Percentiles rank a stretch among this genome's conserved stretches.
phyloP scores from a whole-genome alignment of 257 asterid genomes.

The Linaria vulgaris region DNA sequence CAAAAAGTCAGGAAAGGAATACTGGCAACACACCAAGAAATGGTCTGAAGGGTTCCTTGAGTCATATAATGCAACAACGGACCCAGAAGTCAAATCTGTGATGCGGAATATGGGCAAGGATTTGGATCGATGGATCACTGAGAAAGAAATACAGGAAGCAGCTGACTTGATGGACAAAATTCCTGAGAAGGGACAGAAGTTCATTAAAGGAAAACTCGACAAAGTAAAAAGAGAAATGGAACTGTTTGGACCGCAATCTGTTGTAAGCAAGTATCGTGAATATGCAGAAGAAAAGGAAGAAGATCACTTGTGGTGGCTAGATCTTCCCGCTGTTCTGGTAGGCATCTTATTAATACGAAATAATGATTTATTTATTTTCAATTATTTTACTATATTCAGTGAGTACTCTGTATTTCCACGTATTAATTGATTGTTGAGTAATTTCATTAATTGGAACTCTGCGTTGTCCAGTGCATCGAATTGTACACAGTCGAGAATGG shows the following conservation, averaged over 20 bases:
- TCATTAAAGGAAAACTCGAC: constrained; percentile 64
- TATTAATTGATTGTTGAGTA: constrained; percentile 16
- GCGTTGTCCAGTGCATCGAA: constrained; percentile 73
- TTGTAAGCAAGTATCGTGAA: constrained; percentile 90
- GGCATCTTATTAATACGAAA: constrained; percentile 25
- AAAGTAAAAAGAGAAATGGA: constrained; percentile 92
- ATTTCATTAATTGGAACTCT: constrained; percentile 16
- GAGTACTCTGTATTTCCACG: neutral
- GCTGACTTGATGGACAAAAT: constrained; percentile 69
- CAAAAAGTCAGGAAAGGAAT: constrained; percentile 78
- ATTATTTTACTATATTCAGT: neutral
- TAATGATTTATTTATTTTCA: too few species aligned
- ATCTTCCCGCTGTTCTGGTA: constrained; percentile 81
- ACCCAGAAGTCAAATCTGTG: constrained; percentile 72
- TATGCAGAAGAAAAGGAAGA: constrained; percentile 80
- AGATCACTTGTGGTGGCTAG: constrained; percentile 98
- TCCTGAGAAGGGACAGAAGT: constrained; percentile 65
- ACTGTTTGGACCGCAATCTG: constrained; percentile 90
- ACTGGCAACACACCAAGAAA: constrained; percentile 94
- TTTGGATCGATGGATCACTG: constrained; percentile 93
- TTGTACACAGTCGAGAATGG: constrained; percentile 65
- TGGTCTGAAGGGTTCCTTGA: constrained; percentile 89
- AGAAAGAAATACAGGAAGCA: constrained; percentile 88
- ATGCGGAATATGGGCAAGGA: constrained; percentile 91
- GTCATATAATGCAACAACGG: constrained; percentile 75